Percentiles rank a stretch among this genome's conserved stretches.
These are phyloP conservation scores for Raffaelea albimanens DNA, from an alignment of 2,329 filamentous ascomycete genomes.

Conservation along the genomic window DNA sequence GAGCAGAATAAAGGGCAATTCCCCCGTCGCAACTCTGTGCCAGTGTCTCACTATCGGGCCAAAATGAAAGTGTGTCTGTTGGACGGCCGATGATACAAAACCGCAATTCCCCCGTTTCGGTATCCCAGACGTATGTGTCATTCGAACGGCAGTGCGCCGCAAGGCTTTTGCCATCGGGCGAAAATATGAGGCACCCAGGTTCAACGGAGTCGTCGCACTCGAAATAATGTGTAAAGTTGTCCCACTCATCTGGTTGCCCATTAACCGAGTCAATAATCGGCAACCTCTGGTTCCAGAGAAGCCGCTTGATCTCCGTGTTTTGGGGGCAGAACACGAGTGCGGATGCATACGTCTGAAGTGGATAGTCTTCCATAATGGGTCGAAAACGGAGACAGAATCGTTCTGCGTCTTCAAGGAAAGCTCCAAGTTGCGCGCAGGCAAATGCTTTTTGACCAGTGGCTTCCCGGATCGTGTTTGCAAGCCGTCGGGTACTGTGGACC, in stretches of 20 bases:
- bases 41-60: too few species aligned
- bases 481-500: slow-evolving; percentile 13
- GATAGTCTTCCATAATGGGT: slow-evolving; percentile 17
- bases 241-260: not conserved
- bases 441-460: not conserved
- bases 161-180: too few species aligned
- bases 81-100: too few species aligned
- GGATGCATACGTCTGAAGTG: slow-evolving; percentile 24
- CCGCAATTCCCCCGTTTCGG: too few species aligned
- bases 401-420: slow-evolving; percentile 14
- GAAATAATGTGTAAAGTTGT: not conserved
- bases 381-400: slow-evolving; percentile 20
- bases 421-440: not conserved
- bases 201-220: too few species aligned
- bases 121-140: too few species aligned
- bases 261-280: not conserved
- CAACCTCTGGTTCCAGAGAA: not conserved
- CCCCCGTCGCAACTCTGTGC: too few species aligned
- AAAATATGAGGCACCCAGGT: too few species aligned
- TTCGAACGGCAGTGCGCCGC: too few species aligned
- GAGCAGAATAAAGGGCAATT: too few species aligned
- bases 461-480: slow-evolving; percentile 1
- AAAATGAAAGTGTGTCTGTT: too few species aligned
- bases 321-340: slow-evolving; percentile 22
- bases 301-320: slow-evolving; percentile 12